Conservation (phyloP, 768 basidiomycete genomes). For the Tulasnella sp. region DNA sequence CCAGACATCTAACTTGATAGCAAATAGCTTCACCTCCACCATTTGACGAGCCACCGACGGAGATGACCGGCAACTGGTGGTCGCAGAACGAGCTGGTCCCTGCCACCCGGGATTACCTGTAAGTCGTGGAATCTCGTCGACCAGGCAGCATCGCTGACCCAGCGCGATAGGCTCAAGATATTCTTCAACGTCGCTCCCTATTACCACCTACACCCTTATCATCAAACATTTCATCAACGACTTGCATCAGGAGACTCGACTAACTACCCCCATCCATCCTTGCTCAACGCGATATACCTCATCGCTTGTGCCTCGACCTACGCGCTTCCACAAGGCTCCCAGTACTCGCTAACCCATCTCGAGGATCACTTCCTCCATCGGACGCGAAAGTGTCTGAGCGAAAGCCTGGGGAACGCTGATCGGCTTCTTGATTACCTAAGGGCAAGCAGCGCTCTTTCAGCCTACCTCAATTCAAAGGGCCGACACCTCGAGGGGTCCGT, state of each 20-base stretch:
- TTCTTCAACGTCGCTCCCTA: background rate
- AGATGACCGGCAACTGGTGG: conserved; percentile 25
- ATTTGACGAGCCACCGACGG: conserved; percentile 4
- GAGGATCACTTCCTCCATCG: conserved; percentile 32
- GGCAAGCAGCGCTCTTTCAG: background rate
- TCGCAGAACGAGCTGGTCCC: background rate
- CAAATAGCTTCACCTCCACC: background rate
- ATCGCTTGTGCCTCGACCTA: conserved; percentile 29
- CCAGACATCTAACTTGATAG: background rate
- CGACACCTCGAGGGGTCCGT: conserved; percentile 17
- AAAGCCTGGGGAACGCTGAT: conserved; percentile 25
- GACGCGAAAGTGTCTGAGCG: conserved; percentile 28
- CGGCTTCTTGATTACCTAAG: conserved; percentile 16
- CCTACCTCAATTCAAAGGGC: conserved; percentile 7
- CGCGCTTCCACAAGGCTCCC: background rate
- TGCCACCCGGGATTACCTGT: conserved; percentile 8
- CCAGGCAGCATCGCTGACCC: background rate
- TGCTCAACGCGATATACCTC: conserved; percentile 36
- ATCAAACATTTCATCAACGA: background rate
- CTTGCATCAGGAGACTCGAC: background rate
- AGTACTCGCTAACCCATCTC: conserved; percentile 14
- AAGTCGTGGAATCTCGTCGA: background rate
- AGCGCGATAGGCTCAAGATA: background rate
- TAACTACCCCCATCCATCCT: conserved; percentile 15
- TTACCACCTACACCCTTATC: background rate